Conservation (phyloP, 2,329 filamentous ascomycete species). For the Malbranchea cinnamomea region DNA sequence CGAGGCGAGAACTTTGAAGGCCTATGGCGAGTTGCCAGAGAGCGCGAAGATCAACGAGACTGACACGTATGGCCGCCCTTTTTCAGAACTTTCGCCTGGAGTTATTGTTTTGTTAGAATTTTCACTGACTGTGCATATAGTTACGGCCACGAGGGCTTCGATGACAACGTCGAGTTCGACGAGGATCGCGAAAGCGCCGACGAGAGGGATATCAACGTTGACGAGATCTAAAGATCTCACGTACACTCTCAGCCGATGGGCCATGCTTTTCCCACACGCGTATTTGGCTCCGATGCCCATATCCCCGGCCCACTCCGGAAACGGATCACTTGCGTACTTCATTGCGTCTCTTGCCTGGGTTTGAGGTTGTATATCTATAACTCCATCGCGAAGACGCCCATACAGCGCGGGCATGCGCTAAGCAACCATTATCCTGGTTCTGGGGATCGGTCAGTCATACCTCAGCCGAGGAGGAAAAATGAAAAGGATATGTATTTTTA, state of each 20-base stretch:
- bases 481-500: too few species aligned
- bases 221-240: constrained; percentile 60
- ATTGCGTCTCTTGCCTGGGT: too few species aligned
- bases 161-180: constrained; percentile 98
- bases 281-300: constrained; percentile 7
- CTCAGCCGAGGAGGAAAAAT: too few species aligned
- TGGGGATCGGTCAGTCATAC: too few species aligned
- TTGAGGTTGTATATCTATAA: too few species aligned
- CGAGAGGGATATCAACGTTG: constrained; percentile 78
- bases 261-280: constrained; percentile 4
- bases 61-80: constrained; percentile 53
- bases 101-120: background rate
- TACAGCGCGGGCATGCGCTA: too few species aligned
- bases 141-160: constrained; percentile 73
- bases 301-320: background rate
- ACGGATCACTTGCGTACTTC: too few species aligned
- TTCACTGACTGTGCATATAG: constrained; percentile 7
- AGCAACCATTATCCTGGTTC: too few species aligned
- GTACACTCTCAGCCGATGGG: background rate
- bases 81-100: background rate
- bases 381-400: too few species aligned
- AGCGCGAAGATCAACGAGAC: constrained; percentile 99
- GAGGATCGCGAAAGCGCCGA: constrained; percentile 62
- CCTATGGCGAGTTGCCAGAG: constrained; percentile 93
- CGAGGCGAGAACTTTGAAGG: constrained; percentile 87